A percentile compares a stretch with the other conserved stretches of the same genome.
These are phyloP conservation scores for Cardamine resedifolia DNA, from an alignment of 345 rosid species.

Conservation along the genomic window DNA sequence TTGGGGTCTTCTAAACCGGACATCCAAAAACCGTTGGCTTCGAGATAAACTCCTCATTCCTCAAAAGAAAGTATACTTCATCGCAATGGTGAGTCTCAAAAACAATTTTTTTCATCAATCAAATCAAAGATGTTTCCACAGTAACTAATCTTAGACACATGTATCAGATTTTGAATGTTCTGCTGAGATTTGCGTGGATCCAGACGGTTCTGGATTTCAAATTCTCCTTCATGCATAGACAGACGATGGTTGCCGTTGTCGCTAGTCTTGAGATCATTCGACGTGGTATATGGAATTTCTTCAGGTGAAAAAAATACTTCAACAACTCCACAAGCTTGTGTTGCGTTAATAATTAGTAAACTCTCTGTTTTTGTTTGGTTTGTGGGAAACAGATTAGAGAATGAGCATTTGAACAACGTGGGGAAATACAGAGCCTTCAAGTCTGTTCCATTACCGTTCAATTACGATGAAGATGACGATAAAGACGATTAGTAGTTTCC, in stretches of 20 bases:
- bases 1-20: conserved; percentile 66
- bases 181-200: conserved; percentile 71
- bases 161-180: conserved; percentile 49
- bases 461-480: conserved; percentile 50
- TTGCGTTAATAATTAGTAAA: background rate
- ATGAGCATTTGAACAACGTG: conserved; percentile 75
- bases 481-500: conserved; percentile 36
- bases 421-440: conserved; percentile 69
- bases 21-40: conserved; percentile 64
- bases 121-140: background rate
- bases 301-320: conserved; percentile 43
- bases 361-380: conserved; percentile 20
- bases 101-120: background rate
- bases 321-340: background rate
- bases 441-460: conserved; percentile 66
- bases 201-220: conserved; percentile 57
- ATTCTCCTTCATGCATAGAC: conserved; percentile 39
- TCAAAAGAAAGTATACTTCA: conserved; percentile 50
- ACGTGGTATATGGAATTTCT: conserved; percentile 78
- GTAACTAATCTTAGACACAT: conserved; percentile 18
- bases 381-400: conserved; percentile 53
- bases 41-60: conserved; percentile 72
- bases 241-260: conserved; percentile 47
- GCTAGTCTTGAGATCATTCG: conserved; percentile 76
- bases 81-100: conserved; percentile 52